phyloP scores from a whole-genome alignment of 257 asterid species.

The Solanum paucissectum region DNA sequence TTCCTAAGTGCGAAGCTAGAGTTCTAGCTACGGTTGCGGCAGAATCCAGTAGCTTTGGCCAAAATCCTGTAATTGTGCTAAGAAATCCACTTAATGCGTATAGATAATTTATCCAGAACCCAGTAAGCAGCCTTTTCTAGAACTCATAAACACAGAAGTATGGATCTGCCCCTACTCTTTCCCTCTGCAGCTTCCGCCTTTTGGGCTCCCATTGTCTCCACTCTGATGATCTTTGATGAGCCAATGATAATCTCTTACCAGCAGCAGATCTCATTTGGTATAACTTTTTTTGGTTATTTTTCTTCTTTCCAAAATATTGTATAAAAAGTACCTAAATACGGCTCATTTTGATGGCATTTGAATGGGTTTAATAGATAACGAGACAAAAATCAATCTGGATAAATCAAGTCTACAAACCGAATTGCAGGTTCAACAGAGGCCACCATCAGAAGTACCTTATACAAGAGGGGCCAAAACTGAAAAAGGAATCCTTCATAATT shows the following conservation, averaged over 20 bases:
- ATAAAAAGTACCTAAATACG: background rate
- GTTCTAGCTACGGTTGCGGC: background rate
- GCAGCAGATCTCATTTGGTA: background rate
- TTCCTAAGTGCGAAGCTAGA: background rate
- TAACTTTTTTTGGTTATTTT: background rate
- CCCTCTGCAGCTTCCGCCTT: background rate
- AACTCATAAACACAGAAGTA: background rate
- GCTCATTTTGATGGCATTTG: background rate
- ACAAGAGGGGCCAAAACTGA: background rate
- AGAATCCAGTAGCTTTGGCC: background rate
- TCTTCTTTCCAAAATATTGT: background rate
- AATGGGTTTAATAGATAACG: background rate
- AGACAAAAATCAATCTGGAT: background rate
- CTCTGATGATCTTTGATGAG: background rate
- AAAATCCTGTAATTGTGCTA: background rate
- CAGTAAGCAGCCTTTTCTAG: background rate
- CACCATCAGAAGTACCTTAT: background rate
- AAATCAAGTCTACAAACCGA: background rate
- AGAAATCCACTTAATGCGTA: background rate
- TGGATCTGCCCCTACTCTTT: background rate
- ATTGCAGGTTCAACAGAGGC: background rate
- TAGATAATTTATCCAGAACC: background rate
- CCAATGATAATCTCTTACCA: background rate
- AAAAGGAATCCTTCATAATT: background rate
- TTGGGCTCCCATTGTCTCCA: background rate